Percentiles rank a stretch among this genome's conserved stretches.
Evolutionary conservation across 2,329 filamentous ascomycete genomes (phyloP).

Genomic region (Pseudopithomyces chartarum): DNA sequence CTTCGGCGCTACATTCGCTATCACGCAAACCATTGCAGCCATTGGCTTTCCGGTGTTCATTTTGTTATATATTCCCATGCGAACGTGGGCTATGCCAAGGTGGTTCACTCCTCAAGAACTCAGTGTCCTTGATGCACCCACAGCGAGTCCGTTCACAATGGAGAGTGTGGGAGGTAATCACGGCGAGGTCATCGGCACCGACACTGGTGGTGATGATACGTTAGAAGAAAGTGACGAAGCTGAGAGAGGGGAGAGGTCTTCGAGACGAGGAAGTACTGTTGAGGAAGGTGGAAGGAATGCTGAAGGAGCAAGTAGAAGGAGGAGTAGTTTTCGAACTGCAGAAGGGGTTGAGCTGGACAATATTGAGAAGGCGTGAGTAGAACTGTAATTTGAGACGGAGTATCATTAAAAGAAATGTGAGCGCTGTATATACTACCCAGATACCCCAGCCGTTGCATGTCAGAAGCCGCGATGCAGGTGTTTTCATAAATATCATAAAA

Average conservation of each 20-base stretch:
- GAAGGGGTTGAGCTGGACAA: slow-evolving; percentile 26
- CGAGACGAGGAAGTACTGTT: slow-evolving; percentile 7
- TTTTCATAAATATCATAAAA: too few relatives aligned
- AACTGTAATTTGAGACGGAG: background rate
- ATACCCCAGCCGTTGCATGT: too few relatives aligned
- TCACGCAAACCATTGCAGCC: slow-evolving; percentile 64
- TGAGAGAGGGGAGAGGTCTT: slow-evolving; percentile 30
- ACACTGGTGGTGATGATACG: slow-evolving; percentile 6
- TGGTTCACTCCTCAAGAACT: slow-evolving; percentile 58
- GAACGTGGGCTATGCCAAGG: slow-evolving; percentile 55
- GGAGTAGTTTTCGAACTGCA: slow-evolving; percentile 23
- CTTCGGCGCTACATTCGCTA: slow-evolving; percentile 60
- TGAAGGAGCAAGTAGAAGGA: slow-evolving; percentile 16
- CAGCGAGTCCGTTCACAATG: slow-evolving; percentile 59
- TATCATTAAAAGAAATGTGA: background rate
- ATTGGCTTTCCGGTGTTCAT: slow-evolving; percentile 66
- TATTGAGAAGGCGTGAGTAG: slow-evolving; percentile 10
- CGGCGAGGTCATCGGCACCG: slow-evolving; percentile 23
- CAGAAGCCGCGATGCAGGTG: too few relatives aligned
- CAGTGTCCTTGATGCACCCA: slow-evolving; percentile 58
- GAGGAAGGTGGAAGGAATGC: slow-evolving; percentile 12
- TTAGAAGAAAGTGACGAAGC: slow-evolving; percentile 31
- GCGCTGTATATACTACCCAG: too few relatives aligned
- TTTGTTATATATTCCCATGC: slow-evolving; percentile 59
- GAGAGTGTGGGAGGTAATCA: slow-evolving; percentile 58